Conservation (phyloP, 805 yeast species). For the Metschnikowia orientalis region DNA sequence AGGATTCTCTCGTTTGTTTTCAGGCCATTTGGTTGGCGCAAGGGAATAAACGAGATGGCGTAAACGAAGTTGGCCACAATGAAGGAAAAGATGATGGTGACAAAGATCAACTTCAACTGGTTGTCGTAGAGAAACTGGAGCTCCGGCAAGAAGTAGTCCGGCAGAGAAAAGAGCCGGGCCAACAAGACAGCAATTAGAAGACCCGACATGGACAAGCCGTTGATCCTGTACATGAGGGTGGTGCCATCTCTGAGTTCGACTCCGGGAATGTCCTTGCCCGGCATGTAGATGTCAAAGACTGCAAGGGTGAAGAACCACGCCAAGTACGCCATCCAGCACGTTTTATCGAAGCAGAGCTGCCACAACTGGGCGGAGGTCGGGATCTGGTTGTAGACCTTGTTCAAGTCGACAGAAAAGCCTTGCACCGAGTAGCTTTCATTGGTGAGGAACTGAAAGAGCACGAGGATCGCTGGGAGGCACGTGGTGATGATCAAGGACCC, state of each 20-base stretch:
- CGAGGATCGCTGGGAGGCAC: slow-evolving; percentile 62
- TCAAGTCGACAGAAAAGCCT: slow-evolving; percentile 45
- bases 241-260: slow-evolving; percentile 73
- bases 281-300: slow-evolving; percentile 62
- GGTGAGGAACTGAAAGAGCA: slow-evolving; percentile 54
- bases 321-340: slow-evolving; percentile 61
- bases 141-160: slow-evolving; percentile 67
- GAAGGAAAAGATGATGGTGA: slow-evolving; percentile 61
- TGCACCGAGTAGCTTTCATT: slow-evolving; percentile 54
- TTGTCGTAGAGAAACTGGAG: slow-evolving; percentile 70
- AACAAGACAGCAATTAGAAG: slow-evolving; percentile 35
- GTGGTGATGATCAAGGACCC: slow-evolving; percentile 69
- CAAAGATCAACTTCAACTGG: slow-evolving; percentile 58
- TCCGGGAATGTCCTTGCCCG: slow-evolving; percentile 61
- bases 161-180: slow-evolving; percentile 46
- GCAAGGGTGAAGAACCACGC: slow-evolving; percentile 70
- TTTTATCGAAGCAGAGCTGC: slow-evolving; percentile 36
- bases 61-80: slow-evolving; percentile 63
- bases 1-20: slow-evolving; percentile 65
- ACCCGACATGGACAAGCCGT: slow-evolving; percentile 61
- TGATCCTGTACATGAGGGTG: slow-evolving; percentile 67
- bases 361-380: slow-evolving; percentile 25
- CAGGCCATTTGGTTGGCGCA: slow-evolving; percentile 44
- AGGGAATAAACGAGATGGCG: slow-evolving; percentile 60
- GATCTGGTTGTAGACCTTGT: slow-evolving; percentile 33